phyloP scores from a whole-genome alignment of 1,284 basidiomycete species.

The Ceratobasidium theobromae region DNA sequence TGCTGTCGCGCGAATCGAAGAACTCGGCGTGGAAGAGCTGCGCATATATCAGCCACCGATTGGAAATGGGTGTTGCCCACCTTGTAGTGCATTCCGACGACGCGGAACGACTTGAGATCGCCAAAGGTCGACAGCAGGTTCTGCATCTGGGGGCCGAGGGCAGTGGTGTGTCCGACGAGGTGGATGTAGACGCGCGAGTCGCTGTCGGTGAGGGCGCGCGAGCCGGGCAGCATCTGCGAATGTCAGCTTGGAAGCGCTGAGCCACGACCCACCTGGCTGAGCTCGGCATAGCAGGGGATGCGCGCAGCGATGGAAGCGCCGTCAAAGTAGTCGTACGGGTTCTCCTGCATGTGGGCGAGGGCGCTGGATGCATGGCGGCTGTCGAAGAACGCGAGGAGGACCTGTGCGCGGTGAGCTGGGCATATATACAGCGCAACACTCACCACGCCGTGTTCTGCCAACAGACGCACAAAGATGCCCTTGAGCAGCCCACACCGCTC shows the following conservation, averaged over 20 bases:
- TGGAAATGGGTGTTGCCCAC: neutral
- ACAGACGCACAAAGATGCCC: slow-evolving; percentile 1
- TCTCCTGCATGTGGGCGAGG: slow-evolving; percentile 8
- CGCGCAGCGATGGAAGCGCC: neutral
- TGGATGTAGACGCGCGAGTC: slow-evolving; percentile 31
- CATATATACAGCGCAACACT: slow-evolving; percentile 17
- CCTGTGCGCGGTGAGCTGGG: slow-evolving; percentile 13
- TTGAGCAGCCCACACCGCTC: neutral
- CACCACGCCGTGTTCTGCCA: neutral
- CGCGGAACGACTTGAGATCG: slow-evolving; percentile 30
- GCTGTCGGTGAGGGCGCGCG: slow-evolving; percentile 9
- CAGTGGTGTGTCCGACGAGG: slow-evolving; percentile 16
- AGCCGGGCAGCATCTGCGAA: neutral
- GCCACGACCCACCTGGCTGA: neutral
- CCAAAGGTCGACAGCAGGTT: slow-evolving; percentile 22
- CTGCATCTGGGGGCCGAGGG: slow-evolving; percentile 21
- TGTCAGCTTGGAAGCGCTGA: neutral
- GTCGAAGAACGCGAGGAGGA: slow-evolving; percentile 34
- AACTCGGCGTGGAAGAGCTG: slow-evolving; percentile 33
- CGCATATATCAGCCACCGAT: neutral
- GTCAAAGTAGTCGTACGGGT: slow-evolving; percentile 5
- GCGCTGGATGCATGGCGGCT: slow-evolving; percentile 30
- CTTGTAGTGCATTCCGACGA: slow-evolving; percentile 28
- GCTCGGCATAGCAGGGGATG: neutral
- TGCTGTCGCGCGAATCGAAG: slow-evolving; percentile 32